Evolutionary conservation across 257 asterid genomes (phyloP).

Genomic region (Eustoma russellianum): DNA sequence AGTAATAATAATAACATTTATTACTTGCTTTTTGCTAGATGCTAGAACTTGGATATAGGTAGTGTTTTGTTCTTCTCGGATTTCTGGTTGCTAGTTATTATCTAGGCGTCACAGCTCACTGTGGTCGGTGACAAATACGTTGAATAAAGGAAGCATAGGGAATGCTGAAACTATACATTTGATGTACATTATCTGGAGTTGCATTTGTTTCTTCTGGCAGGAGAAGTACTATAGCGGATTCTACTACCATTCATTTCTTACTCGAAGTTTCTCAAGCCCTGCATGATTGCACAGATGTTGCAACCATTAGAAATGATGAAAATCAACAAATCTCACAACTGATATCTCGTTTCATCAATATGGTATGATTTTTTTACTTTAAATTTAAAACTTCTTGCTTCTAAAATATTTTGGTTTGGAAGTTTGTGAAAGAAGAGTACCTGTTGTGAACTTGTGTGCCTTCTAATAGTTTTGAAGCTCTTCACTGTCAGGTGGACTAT

Average conservation of each 20-base stretch:
- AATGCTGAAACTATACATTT: not conserved
- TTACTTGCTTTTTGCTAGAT: not conserved
- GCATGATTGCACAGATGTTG: slow-evolving; percentile 56
- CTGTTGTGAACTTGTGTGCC: not conserved
- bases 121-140: too few relatives aligned
- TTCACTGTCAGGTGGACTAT: slow-evolving; percentile 54
- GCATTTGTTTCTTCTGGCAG: slow-evolving; percentile 23
- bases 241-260: slow-evolving; percentile 53
- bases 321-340: slow-evolving; percentile 51
- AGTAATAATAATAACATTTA: too few relatives aligned
- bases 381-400: too few relatives aligned
- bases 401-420: not conserved
- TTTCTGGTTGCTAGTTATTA: not conserved
- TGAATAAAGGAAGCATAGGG: not conserved
- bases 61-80: not conserved
- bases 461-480: not conserved
- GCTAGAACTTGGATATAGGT: not conserved
- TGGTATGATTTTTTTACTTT: slow-evolving; percentile 36
- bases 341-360: slow-evolving; percentile 54
- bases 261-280: slow-evolving; percentile 74
- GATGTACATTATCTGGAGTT: not conserved
- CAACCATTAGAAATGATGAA: slow-evolving; percentile 60
- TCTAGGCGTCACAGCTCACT: not conserved
- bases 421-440: not conserved
- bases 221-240: slow-evolving; percentile 47